Percentiles rank a stretch among this genome's conserved stretches.
Conservation (phyloP, 768 basidiomycete genomes). For the Sarcomyxa edulis region DNA sequence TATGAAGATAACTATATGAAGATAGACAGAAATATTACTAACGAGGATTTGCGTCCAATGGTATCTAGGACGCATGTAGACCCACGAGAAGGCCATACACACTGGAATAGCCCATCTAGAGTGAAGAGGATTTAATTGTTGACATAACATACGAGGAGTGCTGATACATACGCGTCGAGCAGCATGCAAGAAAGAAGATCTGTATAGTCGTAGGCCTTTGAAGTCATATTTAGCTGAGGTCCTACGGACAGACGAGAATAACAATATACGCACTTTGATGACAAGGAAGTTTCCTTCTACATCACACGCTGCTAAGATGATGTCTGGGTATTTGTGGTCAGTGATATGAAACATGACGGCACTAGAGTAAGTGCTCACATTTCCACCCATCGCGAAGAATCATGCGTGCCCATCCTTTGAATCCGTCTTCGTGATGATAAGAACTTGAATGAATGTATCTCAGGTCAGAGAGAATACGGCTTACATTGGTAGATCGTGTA, state of each 20-base stretch:
- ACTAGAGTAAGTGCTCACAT: constrained; percentile 41
- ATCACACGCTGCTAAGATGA: constrained; percentile 74
- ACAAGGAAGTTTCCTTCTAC: constrained; percentile 89
- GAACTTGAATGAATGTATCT: constrained; percentile 2
- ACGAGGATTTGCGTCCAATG: constrained; percentile 83
- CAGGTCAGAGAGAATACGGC: constrained; percentile 16
- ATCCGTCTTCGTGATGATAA: constrained; percentile 53
- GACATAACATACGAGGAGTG: neutral
- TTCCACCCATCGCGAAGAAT: constrained; percentile 79
- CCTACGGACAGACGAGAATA: neutral
- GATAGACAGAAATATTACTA: constrained; percentile 15
- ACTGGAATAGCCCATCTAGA: constrained; percentile 83
- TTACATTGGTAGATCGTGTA: constrained; percentile 86
- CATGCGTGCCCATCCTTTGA: constrained; percentile 77
- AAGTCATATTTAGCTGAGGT: neutral
- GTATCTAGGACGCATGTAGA: constrained; percentile 76
- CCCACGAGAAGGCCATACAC: constrained; percentile 77
- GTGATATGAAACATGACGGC: neutral
- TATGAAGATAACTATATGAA: constrained; percentile 1
- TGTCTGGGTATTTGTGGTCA: constrained; percentile 37
- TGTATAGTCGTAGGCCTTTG: constrained; percentile 78
- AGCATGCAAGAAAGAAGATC: constrained; percentile 87
- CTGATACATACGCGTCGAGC: constrained; percentile 67
- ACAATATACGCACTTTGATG: constrained; percentile 48
- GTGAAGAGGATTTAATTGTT: constrained; percentile 6